Evolutionary conservation across 495 filamentous ascomycete species (phyloP).

Genomic region (Aspergillus biplanus): DNA sequence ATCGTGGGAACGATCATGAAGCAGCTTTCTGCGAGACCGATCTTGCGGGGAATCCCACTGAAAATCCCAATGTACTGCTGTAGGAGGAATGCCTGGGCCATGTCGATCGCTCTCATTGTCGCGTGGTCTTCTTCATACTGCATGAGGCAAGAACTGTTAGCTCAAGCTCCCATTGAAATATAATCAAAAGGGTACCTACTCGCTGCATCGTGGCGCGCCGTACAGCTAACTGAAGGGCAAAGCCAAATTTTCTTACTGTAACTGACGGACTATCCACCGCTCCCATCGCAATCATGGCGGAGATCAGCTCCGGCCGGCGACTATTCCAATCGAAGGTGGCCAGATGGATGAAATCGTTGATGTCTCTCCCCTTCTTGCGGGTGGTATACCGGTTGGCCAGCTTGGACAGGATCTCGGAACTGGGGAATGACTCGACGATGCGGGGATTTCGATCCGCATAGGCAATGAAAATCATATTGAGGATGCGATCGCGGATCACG

Average conservation of each 20-base stretch:
- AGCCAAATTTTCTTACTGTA: background rate
- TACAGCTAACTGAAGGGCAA: background rate
- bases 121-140: background rate
- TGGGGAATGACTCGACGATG: background rate
- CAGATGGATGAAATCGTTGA: background rate
- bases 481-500: background rate
- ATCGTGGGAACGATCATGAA: background rate
- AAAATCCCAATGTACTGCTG: background rate
- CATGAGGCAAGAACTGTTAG: background rate
- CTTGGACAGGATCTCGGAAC: background rate
- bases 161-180: background rate
- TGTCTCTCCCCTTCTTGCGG: background rate
- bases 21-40: background rate
- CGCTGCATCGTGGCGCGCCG: background rate
- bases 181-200: background rate
- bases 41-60: background rate
- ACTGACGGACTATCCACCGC: background rate
- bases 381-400: background rate
- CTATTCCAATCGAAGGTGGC: background rate
- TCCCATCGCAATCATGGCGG: background rate
- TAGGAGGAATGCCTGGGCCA: conserved; percentile 1
- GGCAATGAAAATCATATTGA: background rate
- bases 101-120: background rate
- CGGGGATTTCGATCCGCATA: background rate
- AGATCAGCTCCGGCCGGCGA: background rate